phyloP scores from a whole-genome alignment of 2,329 filamentous ascomycete species.

The Alternaria conjuncta region DNA sequence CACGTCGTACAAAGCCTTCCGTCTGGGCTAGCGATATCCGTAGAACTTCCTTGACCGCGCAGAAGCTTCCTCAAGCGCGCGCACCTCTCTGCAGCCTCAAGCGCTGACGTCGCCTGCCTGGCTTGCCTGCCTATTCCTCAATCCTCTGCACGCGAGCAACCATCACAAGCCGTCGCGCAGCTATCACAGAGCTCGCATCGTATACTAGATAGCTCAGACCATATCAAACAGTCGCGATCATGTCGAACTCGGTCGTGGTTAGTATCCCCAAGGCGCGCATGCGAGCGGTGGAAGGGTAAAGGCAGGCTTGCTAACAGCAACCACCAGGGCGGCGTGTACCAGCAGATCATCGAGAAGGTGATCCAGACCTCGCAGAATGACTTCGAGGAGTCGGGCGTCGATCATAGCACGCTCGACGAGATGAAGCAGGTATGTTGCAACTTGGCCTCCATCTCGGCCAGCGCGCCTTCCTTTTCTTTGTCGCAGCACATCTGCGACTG shows the following conservation, averaged over 20 bases:
- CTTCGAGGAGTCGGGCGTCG: conserved; percentile 95
- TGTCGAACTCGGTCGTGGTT: conserved; percentile 50
- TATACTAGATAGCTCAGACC: conserved; percentile 26
- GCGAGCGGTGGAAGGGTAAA: conserved; percentile 19
- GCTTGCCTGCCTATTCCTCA: conserved; percentile 28
- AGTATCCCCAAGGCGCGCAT: conserved; percentile 36
- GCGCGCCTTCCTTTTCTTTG: conserved; percentile 23
- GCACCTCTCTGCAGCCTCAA: conserved; percentile 32
- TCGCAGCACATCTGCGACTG: conserved; percentile 10
- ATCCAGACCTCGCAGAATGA: conserved; percentile 75
- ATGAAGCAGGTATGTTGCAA: conserved; percentile 77
- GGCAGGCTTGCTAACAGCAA: conserved; percentile 39
- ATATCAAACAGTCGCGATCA: conserved; percentile 27
- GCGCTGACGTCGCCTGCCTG: conserved; percentile 40
- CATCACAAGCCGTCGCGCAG: conserved; percentile 23
- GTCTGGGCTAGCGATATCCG: conserved; percentile 28
- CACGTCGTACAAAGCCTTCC: conserved; percentile 40
- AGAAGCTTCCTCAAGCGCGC: conserved; percentile 34
- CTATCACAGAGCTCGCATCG: conserved; percentile 17
- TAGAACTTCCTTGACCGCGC: conserved; percentile 30
- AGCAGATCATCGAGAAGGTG: conserved; percentile 84
- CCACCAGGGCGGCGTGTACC: conserved; percentile 74
- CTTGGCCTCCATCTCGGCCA: conserved; percentile 19
- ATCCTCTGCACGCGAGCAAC: conserved; percentile 28
- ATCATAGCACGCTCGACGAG: conserved; percentile 84